These are phyloP conservation scores for Byssoonygena ceratinophila DNA, from an alignment of 2,329 filamentous ascomycete genomes.

Conservation along the genomic window DNA sequence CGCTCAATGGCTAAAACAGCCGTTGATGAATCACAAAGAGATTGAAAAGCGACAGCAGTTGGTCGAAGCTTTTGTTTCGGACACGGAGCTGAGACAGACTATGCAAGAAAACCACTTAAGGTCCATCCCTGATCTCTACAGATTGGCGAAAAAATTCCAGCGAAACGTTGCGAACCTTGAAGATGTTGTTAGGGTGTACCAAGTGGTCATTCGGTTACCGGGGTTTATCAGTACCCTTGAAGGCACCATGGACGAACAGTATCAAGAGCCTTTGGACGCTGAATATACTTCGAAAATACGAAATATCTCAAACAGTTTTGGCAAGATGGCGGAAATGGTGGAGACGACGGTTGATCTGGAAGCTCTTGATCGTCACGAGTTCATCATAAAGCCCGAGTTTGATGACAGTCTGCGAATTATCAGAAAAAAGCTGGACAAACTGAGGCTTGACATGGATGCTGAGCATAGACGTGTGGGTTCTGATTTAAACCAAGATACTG, in stretches of 20 bases:
- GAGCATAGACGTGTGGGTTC: slow-evolving; percentile 67
- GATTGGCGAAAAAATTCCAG: slow-evolving; percentile 89
- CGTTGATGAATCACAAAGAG: slow-evolving; percentile 78
- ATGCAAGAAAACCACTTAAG: slow-evolving; percentile 95
- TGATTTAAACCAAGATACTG: slow-evolving; percentile 81
- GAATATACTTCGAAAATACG: slow-evolving; percentile 78
- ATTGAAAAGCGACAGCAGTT: slow-evolving; percentile 88
- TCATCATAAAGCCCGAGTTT: slow-evolving; percentile 97
- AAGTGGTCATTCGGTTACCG: slow-evolving; percentile 83
- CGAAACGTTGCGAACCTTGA: slow-evolving; percentile 82
- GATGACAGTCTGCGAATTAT: slow-evolving; percentile 83
- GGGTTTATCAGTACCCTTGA: slow-evolving; percentile 83
- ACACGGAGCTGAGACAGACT: slow-evolving; percentile 85
- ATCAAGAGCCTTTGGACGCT: slow-evolving; percentile 73
- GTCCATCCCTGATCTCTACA: slow-evolving; percentile 86
- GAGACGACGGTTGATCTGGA: slow-evolving; percentile 96
- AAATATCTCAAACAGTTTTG: slow-evolving; percentile 64
- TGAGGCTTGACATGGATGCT: slow-evolving; percentile 68
- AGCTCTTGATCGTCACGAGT: slow-evolving; percentile 91
- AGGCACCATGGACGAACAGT: slow-evolving; percentile 88
- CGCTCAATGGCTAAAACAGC: slow-evolving; percentile 95
- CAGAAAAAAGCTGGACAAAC: slow-evolving; percentile 75
- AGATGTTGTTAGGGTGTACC: slow-evolving; percentile 90
- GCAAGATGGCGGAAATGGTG: slow-evolving; percentile 91
- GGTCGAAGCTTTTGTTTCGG: slow-evolving; percentile 86